A percentile compares a stretch with the other conserved stretches of the same genome.
Evolutionary conservation across 2,329 filamentous ascomycete genomes (phyloP).

Genomic region (Colletotrichum sp.): DNA sequence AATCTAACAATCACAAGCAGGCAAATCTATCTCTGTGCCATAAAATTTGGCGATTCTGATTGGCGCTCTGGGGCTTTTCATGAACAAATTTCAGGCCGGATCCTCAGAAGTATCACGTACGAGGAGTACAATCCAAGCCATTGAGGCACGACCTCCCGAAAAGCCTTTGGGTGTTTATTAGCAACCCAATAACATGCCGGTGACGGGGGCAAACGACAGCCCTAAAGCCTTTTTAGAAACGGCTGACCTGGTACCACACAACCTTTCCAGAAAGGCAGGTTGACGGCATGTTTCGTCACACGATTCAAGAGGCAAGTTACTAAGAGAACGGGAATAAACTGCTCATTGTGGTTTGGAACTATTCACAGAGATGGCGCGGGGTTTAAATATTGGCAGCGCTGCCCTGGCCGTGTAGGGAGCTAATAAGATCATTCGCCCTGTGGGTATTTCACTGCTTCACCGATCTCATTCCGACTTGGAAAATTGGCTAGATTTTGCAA

Average conservation of each 20-base stretch:
- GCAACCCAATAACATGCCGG: rapidly evolving
- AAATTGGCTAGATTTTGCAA: no score
- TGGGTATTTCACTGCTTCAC: no score
- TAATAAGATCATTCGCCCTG: neutral
- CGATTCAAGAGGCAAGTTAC: no score
- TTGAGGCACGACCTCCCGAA: rapidly evolving
- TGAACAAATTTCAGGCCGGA: rapidly evolving
- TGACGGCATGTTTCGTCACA: neutral
- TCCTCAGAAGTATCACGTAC: neutral
- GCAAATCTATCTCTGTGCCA: neutral
- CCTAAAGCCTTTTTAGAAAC: no score
- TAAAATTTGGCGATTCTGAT: no score
- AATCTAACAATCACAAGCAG: neutral
- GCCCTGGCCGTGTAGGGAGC: neutral
- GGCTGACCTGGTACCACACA: neutral
- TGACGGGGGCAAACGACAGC: neutral
- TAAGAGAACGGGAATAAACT: no score
- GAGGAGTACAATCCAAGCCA: rapidly evolving
- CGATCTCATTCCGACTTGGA: neutral
- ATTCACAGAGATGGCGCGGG: neutral
- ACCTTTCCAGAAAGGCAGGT: neutral
- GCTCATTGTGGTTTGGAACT: neutral
- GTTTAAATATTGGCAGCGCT: neutral
- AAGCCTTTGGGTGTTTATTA: neutral
- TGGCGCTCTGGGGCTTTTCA: neutral